Conservation (phyloP, 2,329 filamentous ascomycete genomes). For the Calonectria hongkongensis region DNA sequence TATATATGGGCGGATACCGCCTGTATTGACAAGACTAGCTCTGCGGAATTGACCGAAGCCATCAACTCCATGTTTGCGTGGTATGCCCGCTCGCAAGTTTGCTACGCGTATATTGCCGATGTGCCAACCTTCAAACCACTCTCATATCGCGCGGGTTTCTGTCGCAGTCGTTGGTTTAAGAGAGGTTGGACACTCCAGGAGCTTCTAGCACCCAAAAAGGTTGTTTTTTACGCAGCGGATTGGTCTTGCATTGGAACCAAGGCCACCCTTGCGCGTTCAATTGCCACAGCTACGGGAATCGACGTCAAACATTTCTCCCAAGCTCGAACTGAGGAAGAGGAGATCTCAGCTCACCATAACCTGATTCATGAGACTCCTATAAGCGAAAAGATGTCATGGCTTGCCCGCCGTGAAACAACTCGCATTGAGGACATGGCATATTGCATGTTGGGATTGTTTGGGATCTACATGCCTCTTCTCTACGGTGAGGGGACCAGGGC, state of each 20-base stretch:
- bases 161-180: neutral
- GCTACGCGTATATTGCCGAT: neutral
- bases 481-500: neutral
- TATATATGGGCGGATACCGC: constrained; percentile 3
- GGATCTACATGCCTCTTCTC: constrained; percentile 8
- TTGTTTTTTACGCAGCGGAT: neutral
- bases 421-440: neutral
- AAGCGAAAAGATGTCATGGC: neutral
- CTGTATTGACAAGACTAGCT: neutral
- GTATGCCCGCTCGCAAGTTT: neutral
- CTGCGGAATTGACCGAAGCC: neutral
- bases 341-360: neutral
- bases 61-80: constrained; percentile 12
- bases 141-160: neutral
- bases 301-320: neutral
- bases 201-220: neutral
- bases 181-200: constrained; percentile 14
- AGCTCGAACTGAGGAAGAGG: neutral
- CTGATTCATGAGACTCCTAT: neutral
- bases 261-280: neutral
- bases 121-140: neutral
- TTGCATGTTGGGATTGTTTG: constrained; percentile 6
- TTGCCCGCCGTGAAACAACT: neutral
- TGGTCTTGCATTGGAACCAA: neutral
- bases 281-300: neutral